Evolutionary conservation across 2,329 filamentous ascomycete genomes (phyloP), one percentile per base, ranked within the genome.

Genomic region (Cladosporium cucumerinum): DNA sequence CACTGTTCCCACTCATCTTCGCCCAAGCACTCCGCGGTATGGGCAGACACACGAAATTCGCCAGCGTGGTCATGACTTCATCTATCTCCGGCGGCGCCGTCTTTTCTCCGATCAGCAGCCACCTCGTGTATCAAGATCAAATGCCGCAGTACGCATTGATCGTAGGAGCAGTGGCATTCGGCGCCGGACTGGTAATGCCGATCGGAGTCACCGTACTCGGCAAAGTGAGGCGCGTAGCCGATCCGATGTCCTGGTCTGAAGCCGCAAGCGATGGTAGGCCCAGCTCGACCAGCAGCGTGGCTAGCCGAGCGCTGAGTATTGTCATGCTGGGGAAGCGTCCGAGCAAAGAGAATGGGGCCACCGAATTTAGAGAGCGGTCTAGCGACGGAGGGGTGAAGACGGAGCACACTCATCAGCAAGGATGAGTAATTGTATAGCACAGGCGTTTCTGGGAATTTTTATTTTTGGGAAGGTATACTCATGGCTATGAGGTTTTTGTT

Each of bases 1-100:
- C 86, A 4, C 77, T 84, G 2, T 88, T 87, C 74, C 80, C 82
- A 48, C 81, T 86, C 57, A 84, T 87, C 63, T 88, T 84, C 68
- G 84, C 84, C 14, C 84, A 86, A 66, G 78, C 80, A 2, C 78
- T 89, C 11, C 84, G 86, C 25, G 86, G 86, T 10, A 79, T 86
- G 68, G 86, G 85, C 6, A 78, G 74, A 16, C 82, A 86, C 70
- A 87, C 85, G 18, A 87, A 87, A 70, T 80, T 83, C 34, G 86
- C 82, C 7, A 79, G 82, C 7, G 80, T 82, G 0, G 69, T 85
- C 2, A 73, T 89, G 52, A 84, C 85, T 0, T 79, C 82, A 11
- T 82, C 83, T 5, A 82, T 86, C 49, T 79, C 79, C 21, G 83
- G 84, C 11, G 86, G 85, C 1, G 81, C 80, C 1, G 77, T 82